Conservation (phyloP, 805 yeast genomes). For the Starmera caribaea region DNA sequence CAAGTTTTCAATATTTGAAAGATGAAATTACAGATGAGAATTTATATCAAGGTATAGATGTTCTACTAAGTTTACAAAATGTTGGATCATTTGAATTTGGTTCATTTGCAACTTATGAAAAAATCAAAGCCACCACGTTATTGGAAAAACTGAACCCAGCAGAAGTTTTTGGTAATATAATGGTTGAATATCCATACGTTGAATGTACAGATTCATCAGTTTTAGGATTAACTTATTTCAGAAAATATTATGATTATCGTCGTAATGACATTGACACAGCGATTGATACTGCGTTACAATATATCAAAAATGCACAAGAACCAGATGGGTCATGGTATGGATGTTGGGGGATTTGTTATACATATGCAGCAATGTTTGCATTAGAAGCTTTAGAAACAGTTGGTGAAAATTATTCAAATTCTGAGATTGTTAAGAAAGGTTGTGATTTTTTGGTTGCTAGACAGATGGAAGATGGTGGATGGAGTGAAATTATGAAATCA, state of each 20-base stretch:
- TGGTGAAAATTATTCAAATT: slow-evolving; percentile 51
- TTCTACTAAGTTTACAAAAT: slow-evolving; percentile 70
- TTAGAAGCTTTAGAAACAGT: slow-evolving; percentile 78
- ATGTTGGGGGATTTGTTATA: slow-evolving; percentile 94
- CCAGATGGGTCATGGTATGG: slow-evolving; percentile 97
- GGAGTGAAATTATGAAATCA: slow-evolving; percentile 94
- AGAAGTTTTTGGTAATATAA: slow-evolving; percentile 94
- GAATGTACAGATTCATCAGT: slow-evolving; percentile 97
- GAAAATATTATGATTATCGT: slow-evolving; percentile 55
- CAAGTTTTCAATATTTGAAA: slow-evolving; percentile 36
- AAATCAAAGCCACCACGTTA: slow-evolving; percentile 67
- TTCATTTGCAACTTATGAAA: slow-evolving; percentile 87
- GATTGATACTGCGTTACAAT: slow-evolving; percentile 63
- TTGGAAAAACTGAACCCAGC: slow-evolving; percentile 87
- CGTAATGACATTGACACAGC: slow-evolving; percentile 56
- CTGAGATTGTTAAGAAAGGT: slow-evolving; percentile 55
- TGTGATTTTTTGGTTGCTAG: slow-evolving; percentile 75
- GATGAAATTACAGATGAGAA: slow-evolving; percentile 44
- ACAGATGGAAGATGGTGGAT: slow-evolving; percentile 87
- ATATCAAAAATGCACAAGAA: slow-evolving; percentile 59
- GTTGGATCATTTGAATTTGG: slow-evolving; percentile 73
- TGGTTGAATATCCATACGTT: slow-evolving; percentile 98
- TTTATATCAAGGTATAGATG: slow-evolving; percentile 64
- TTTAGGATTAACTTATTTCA: slow-evolving; percentile 75
- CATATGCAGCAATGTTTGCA: slow-evolving; percentile 98